Percentiles rank a stretch among this genome's conserved stretches.
Evolutionary conservation across 2,329 filamentous ascomycete species (phyloP).

Genomic region (Colletotrichum noveboracense): DNA sequence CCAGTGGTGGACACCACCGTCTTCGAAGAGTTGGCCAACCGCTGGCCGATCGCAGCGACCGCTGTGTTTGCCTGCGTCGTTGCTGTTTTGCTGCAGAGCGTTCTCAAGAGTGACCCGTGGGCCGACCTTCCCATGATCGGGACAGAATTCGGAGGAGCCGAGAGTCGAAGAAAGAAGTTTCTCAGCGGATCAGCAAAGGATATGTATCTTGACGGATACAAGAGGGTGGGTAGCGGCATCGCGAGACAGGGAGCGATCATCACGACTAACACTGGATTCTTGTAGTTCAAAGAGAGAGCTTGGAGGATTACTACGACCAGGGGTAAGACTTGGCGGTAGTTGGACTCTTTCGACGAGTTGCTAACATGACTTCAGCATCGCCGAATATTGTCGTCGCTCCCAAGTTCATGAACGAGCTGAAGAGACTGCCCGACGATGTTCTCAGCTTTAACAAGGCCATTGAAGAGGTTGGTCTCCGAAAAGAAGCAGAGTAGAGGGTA

Average conservation of each 20-base stretch:
- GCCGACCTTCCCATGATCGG: slow-evolving; percentile 29
- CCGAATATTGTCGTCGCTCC: slow-evolving; percentile 32
- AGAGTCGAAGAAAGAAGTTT: slow-evolving; percentile 30
- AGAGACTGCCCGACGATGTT: slow-evolving; percentile 35
- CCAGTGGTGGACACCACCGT: neutral
- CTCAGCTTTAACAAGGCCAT: slow-evolving; percentile 33
- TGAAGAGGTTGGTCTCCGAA: slow-evolving; percentile 14
- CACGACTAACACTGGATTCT: neutral
- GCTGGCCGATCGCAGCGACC: slow-evolving; percentile 3
- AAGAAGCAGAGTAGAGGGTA: neutral
- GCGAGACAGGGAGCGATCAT: neutral
- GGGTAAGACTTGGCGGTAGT: slow-evolving; percentile 2
- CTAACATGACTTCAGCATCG: slow-evolving; percentile 20
- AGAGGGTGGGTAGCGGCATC: slow-evolving; percentile 25
- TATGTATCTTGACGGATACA: slow-evolving; percentile 33
- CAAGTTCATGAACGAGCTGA: slow-evolving; percentile 34
- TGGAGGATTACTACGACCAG: slow-evolving; percentile 31
- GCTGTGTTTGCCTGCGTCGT: neutral
- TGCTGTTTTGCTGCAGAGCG: neutral
- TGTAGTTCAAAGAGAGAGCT: slow-evolving; percentile 34
- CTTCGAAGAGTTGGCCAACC: neutral
- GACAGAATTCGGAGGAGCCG: slow-evolving; percentile 27
- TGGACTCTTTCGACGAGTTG: too few species aligned
- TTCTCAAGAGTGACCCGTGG: neutral
- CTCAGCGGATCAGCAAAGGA: slow-evolving; percentile 23